phyloP scores from a whole-genome alignment of 2,329 filamentous ascomycete species.

The Colletotrichum sp. region DNA sequence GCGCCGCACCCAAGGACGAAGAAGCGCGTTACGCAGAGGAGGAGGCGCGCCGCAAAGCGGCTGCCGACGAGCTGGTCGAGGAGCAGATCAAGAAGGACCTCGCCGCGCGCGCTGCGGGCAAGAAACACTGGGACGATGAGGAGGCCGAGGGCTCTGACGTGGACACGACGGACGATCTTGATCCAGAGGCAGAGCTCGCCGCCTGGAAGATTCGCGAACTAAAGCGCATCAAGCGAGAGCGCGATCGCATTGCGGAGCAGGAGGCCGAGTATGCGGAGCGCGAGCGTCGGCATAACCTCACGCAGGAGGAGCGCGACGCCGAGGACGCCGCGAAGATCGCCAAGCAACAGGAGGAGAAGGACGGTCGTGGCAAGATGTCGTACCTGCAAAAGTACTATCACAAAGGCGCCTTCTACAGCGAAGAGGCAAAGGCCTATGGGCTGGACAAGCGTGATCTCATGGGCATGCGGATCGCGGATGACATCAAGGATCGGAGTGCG shows the following conservation, averaged over 20 bases:
- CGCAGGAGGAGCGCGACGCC: conserved; percentile 80
- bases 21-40: conserved; percentile 52
- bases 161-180: conserved; percentile 86
- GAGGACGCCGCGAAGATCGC: conserved; percentile 84
- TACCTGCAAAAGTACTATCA: conserved; percentile 98
- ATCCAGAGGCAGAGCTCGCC: conserved; percentile 86
- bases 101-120: conserved; percentile 73
- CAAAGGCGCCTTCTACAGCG: conserved; percentile 93
- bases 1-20: conserved; percentile 33
- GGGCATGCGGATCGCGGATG: conserved; percentile 82
- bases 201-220: conserved; percentile 95
- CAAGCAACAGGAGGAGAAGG: conserved; percentile 80
- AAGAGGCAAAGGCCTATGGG: conserved; percentile 76
- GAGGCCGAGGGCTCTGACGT: conserved; percentile 69
- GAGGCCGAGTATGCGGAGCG: conserved; percentile 89
- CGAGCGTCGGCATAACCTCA: conserved; percentile 85
- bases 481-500: conserved; percentile 79
- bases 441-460: conserved; percentile 84
- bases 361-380: conserved; percentile 77
- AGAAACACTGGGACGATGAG: conserved; percentile 86
- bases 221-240: conserved; percentile 83
- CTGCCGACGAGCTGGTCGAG: conserved; percentile 81
- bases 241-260: conserved; percentile 80
- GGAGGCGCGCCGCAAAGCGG: conserved; percentile 69
- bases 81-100: conserved; percentile 86